Evolutionary conservation across 2,329 filamentous ascomycete genomes (phyloP).

Genomic region (Claviceps fusiformis): DNA sequence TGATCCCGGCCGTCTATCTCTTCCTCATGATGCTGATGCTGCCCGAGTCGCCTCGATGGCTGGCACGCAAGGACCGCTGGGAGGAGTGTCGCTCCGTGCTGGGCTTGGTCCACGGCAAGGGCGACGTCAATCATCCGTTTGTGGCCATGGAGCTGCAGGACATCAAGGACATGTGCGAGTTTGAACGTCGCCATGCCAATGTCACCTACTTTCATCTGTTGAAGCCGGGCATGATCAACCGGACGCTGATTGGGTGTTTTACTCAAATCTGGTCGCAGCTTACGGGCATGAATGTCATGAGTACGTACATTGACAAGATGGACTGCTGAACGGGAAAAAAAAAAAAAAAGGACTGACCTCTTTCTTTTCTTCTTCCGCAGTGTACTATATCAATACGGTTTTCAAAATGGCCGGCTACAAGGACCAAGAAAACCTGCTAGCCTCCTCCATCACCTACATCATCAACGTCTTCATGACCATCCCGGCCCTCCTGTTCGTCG

Average conservation of each 20-base stretch:
- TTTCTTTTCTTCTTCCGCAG: conserved; percentile 10
- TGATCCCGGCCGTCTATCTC: conserved; percentile 46
- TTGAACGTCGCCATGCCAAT: conserved; percentile 56
- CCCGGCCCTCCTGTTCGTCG: conserved; percentile 60
- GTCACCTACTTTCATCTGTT: conserved; percentile 62
- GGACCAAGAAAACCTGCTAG: conserved; percentile 36
- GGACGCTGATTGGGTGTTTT: conserved; percentile 36
- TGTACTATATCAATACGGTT: conserved; percentile 47
- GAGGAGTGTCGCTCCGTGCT: conserved; percentile 41
- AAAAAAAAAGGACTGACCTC: too few relatives aligned
- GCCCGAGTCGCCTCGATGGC: conserved; percentile 50
- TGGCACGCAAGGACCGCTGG: conserved; percentile 47
- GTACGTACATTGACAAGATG: conserved; percentile 21
- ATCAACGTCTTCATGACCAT: conserved; percentile 73
- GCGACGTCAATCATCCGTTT: conserved; percentile 49
- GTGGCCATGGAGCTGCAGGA: conserved; percentile 56
- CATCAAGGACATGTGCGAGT: conserved; percentile 60
- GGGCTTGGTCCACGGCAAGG: conserved; percentile 50
- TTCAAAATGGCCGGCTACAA: conserved; percentile 26
- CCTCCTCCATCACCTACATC: conserved; percentile 46
- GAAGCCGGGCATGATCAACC: conserved; percentile 48
- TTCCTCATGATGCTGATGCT: conserved; percentile 45
- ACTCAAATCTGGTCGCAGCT: conserved; percentile 45
- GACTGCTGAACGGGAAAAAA: too few relatives aligned
- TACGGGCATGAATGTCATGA: conserved; percentile 44